Evolutionary conservation across 176 grass and related monocot species (phyloP).

Genomic region (Oropetium thomaeum): DNA sequence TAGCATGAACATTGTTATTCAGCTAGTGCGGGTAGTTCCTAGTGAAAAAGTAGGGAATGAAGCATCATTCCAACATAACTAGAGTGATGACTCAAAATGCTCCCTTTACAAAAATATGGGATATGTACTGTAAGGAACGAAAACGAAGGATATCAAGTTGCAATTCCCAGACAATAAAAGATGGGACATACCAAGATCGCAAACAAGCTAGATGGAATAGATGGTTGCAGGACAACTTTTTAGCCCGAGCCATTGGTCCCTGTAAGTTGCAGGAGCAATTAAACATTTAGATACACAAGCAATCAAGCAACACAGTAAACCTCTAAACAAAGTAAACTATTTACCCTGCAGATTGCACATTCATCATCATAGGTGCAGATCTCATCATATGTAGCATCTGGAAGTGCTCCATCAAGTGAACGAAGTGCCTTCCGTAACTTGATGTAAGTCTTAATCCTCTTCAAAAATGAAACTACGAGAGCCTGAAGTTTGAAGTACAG

Average conservation of each 20-base stretch:
- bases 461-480: slow-evolving; percentile 79
- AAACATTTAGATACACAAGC: slow-evolving; percentile 33
- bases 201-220: slow-evolving; percentile 97
- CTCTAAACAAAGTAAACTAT: slow-evolving; percentile 32
- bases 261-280: slow-evolving; percentile 38
- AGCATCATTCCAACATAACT: background rate
- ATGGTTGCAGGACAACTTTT: slow-evolving; percentile 94
- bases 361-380: slow-evolving; percentile 85
- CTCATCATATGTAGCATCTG: slow-evolving; percentile 96
- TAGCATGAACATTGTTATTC: slow-evolving; percentile 10
- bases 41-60: background rate
- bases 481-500: slow-evolving; percentile 50
- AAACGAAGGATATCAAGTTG: background rate
- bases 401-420: slow-evolving; percentile 83
- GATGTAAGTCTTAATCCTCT: slow-evolving; percentile 66
- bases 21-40: background rate
- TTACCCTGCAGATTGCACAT: slow-evolving; percentile 97
- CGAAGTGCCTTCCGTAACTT: slow-evolving; percentile 77
- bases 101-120: background rate
- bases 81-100: slow-evolving; percentile 1
- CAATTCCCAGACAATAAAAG: slow-evolving; percentile 22
- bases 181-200: slow-evolving; percentile 75
- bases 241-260: slow-evolving; percentile 97
- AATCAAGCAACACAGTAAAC: slow-evolving; percentile 12
- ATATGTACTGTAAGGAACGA: background rate